phyloP scores from a whole-genome alignment of 305 asterid genomes.

The Solanum hybrid region DNA sequence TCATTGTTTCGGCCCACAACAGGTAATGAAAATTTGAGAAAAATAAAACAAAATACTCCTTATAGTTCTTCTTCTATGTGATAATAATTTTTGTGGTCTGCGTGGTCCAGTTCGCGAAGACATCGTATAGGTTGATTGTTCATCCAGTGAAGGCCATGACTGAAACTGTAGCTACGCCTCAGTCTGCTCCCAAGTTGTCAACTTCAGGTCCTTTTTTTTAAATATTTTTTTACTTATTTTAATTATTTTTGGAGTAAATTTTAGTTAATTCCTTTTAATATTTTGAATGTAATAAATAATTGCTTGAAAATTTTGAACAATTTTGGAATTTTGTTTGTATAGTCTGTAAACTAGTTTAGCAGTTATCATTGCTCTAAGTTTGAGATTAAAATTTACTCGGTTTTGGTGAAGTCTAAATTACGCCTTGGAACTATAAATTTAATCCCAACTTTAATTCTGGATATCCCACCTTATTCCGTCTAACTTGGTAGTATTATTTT shows the following conservation, averaged over 20 bases:
- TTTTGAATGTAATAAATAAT: not conserved
- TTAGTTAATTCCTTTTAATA: not conserved
- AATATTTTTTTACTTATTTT: not conserved
- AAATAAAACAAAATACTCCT: not conserved
- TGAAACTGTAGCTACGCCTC: slow-evolving; percentile 36
- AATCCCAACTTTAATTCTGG: not conserved
- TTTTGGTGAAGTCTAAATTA: not conserved
- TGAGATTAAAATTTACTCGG: not conserved
- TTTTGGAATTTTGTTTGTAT: not conserved
- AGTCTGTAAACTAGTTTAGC: not conserved
- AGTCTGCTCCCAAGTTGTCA: slow-evolving; percentile 25
- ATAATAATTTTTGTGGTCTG: not conserved
- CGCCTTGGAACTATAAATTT: not conserved
- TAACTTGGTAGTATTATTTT: not conserved
- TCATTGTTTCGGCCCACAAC: not conserved
- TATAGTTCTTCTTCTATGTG: not conserved
- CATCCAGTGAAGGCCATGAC: slow-evolving; percentile 66
- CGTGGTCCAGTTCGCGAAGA: slow-evolving; percentile 18
- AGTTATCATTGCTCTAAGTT: not conserved
- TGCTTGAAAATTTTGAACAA: not conserved
- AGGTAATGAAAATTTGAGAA: not conserved
- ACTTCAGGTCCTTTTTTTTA: slow-evolving; percentile 26
- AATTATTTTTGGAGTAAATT: not conserved
- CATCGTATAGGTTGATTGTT: slow-evolving; percentile 19
- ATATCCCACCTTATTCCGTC: not conserved